These are phyloP conservation scores for Rhizoclosmatium sp. DNA, from an alignment of 192 early-diverging fungal genomes.

Conservation along the genomic window DNA sequence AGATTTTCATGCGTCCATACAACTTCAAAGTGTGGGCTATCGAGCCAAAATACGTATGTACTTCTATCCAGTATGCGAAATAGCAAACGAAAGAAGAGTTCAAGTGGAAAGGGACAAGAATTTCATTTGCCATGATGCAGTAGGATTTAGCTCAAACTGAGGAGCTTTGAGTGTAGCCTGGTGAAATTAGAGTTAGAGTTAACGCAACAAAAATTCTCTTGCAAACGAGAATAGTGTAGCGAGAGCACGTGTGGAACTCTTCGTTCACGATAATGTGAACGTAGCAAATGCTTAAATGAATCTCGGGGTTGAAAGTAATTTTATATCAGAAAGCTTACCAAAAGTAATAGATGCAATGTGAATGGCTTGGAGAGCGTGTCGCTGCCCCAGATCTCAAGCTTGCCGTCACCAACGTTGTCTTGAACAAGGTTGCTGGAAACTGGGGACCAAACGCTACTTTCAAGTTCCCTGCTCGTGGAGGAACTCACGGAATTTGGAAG, in stretches of 20 bases:
- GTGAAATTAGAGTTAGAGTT: too few relatives aligned
- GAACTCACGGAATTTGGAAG: slow-evolving; percentile 50
- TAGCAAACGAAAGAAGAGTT: background rate
- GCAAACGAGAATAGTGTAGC: too few relatives aligned
- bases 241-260: background rate
- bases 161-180: too few relatives aligned
- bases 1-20: slow-evolving; percentile 52
- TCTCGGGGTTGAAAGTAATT: too few relatives aligned
- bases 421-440: slow-evolving; percentile 40
- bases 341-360: slow-evolving; percentile 29
- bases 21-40: slow-evolving; percentile 52
- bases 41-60: slow-evolving; percentile 38
- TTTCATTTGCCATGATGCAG: too few relatives aligned
- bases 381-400: slow-evolving; percentile 45
- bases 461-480: slow-evolving; percentile 45
- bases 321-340: too few relatives aligned
- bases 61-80: background rate
- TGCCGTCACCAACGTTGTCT: slow-evolving; percentile 36
- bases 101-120: too few relatives aligned
- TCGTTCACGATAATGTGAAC: background rate
- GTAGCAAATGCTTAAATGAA: too few relatives aligned
- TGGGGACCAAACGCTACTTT: slow-evolving; percentile 50
- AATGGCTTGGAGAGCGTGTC: slow-evolving; percentile 52
- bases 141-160: too few relatives aligned
- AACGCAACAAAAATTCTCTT: too few relatives aligned